Evolutionary conservation across 2,329 filamentous ascomycete genomes (phyloP).

Genomic region (Dothiorella sarmentorum): DNA sequence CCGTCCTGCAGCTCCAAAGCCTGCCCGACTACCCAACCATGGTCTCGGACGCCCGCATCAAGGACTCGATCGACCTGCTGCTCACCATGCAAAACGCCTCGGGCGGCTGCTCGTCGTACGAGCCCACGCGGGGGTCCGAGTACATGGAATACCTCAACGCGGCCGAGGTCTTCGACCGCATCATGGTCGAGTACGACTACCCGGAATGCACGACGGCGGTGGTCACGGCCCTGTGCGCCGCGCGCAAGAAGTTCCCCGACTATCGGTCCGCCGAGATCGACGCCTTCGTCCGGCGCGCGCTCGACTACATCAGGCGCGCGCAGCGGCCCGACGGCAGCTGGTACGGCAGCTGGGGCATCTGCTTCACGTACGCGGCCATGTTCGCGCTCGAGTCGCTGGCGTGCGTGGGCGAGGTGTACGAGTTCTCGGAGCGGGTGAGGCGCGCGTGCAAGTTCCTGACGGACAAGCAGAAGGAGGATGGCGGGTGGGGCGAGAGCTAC

Average conservation of each 20-base stretch:
- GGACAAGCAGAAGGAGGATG: constrained; percentile 79
- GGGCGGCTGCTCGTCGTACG: constrained; percentile 88
- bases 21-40: constrained; percentile 70
- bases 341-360: constrained; percentile 98
- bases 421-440: constrained; percentile 65
- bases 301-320: constrained; percentile 76
- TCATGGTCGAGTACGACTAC: constrained; percentile 99
- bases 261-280: constrained; percentile 76
- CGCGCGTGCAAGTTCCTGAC: constrained; percentile 83
- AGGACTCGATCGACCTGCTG: constrained; percentile 85
- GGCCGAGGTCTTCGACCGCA: constrained; percentile 91
- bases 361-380: constrained; percentile 96
- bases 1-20: constrained; percentile 79
- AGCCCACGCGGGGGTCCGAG: constrained; percentile 73
- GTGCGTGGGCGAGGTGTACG: constrained; percentile 76
- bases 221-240: constrained; percentile 80
- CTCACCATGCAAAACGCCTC: constrained; percentile 85
- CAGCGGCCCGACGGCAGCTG: constrained; percentile 84
- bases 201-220: constrained; percentile 96
- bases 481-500: constrained; percentile 97
- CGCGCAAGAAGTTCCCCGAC: constrained; percentile 74
- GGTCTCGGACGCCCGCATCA: constrained; percentile 72
- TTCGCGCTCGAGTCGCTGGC: constrained; percentile 87
- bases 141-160: constrained; percentile 85
- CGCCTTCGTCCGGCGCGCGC: constrained; percentile 66